Base-by-base conservation (phyloP, 768 basidiomycete species). In the Leccinum subtestaceum region DNA sequence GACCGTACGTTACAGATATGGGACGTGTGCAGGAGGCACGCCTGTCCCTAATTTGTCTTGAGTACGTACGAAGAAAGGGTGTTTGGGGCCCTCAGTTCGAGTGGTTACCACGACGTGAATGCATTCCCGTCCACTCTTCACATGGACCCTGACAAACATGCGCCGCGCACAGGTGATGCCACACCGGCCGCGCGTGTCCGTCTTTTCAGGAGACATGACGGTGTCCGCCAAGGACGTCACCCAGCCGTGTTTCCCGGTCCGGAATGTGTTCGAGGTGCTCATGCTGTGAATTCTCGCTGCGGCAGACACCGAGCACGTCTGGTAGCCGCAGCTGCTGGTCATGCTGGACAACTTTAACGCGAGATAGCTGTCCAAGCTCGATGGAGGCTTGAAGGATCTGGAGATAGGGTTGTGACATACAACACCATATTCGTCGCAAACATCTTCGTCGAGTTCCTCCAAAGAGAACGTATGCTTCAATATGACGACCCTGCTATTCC, bases 231-330 rank as follows among this genome's bases (percentile, higher is more conserved):
- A 10, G 4, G 55, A 50, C 9, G 40, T 65, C 5, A 5, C 32
- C 17, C 38, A 9, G 27, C 1, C n/a, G 31, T 4, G 15, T 11
- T 34, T 27, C 36, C 21, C 45, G 12, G 45, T 9, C 10, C 63
- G 61, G 1, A 66, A 57, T 53, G 52, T 65, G 43, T 31, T 64
- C 11, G 61, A 63, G 25, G 46, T 25, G 25, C 21, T 63, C 12
- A 2, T 64, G 10, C 17, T 61, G 21, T 67, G 66, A 64, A 48
- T 67, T 27, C n/a, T 50, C 25, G 52, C 58, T 1, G 48, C 57
- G 10, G 43, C 6, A 25, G 43, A 62, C 9, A 32, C 21, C 1
- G 12, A 53, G n/a, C n/a, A 1, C 32, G 32, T 34, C 32, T 34
- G 32, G 32, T 34, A 34, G 32, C 32, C 5, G 32, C 38, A 57